Evolutionary conservation across 768 basidiomycete species (phyloP), one percentile per base, ranked within the genome.

Genomic region (Coprinopsis sp.): DNA sequence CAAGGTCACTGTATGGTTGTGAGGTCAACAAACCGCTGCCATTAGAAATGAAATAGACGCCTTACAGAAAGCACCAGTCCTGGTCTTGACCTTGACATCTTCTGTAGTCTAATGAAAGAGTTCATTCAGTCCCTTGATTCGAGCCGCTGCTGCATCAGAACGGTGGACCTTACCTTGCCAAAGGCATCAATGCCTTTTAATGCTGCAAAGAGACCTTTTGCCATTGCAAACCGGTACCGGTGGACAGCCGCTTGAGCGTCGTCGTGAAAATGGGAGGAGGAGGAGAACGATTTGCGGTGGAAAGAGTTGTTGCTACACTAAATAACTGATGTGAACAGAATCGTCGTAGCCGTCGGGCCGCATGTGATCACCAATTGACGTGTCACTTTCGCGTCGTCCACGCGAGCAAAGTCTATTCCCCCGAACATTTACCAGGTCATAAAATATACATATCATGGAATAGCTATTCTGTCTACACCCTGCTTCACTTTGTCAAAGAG

Each of bases 51-150:
- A 12, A 22, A 8, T 4, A 45, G 36, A 39, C 33, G 29, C 25
- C 89, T 65, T 56, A 95, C 93, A 73, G 57, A 93, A 73, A 54
- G 90, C 95, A 55, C 90, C 94, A 37, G 89, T 91, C 48, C 93
- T 82, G 27, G 96, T 98, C 77, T 93, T 93, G 69, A 99, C 91
- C 72, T 98, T 98, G 53, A 99, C 96, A 74, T 99, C 96, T 62
- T 98, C 96, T 65, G 91, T 91, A 29, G 96, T 99, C 95, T 99
- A 51, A 38, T 50, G 31, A 29, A n/a, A n/a, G n/a, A n/a, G n/a
- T n/a, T n/a, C n/a, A n/a, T n/a, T n/a, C n/a, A n/a, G n/a, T n/a
- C n/a, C n/a, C n/a, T n/a, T n/a, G n/a, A n/a, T n/a, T n/a, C n/a
- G n/a, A n/a, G n/a, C n/a, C n/a, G n/a, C n/a, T n/a, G n/a, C n/a